phyloP scores from a whole-genome alignment of 805 yeast genomes.

The Ogataea polymorpha region DNA sequence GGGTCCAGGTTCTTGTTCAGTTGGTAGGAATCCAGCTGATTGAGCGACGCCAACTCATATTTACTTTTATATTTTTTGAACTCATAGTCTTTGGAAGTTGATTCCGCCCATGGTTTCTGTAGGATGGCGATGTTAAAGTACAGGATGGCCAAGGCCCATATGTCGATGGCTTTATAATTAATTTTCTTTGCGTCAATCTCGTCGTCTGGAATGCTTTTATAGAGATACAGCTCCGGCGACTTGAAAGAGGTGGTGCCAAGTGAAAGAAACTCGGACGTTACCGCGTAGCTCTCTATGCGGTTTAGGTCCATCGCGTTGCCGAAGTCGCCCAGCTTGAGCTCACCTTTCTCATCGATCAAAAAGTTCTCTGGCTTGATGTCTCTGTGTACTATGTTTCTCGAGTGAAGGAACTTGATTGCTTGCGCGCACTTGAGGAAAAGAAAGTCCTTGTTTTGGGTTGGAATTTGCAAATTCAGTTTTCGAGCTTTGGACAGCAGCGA shows the following conservation, averaged over 20 bases:
- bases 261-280: slow-evolving; percentile 24
- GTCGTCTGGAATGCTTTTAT: slow-evolving; percentile 4
- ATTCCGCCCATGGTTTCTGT: slow-evolving; percentile 47
- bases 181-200: slow-evolving; percentile 14
- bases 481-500: slow-evolving; percentile 41
- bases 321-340: slow-evolving; percentile 46
- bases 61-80: slow-evolving; percentile 18
- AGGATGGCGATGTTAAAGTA: slow-evolving; percentile 44
- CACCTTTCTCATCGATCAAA: slow-evolving; percentile 43
- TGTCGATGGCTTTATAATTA: slow-evolving; percentile 40
- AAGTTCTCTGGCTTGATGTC: slow-evolving; percentile 57
- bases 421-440: slow-evolving; percentile 51
- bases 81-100: slow-evolving; percentile 31
- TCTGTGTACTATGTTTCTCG: slow-evolving; percentile 42
- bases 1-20: slow-evolving; percentile 13
- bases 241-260: slow-evolving; percentile 54
- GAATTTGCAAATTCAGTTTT: slow-evolving; percentile 30
- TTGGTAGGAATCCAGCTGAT: slow-evolving; percentile 20
- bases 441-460: slow-evolving; percentile 40
- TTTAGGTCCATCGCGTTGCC: slow-evolving; percentile 44
- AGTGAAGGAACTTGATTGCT: slow-evolving; percentile 45
- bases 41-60: slow-evolving; percentile 14
- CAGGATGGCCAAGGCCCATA: slow-evolving; percentile 51
- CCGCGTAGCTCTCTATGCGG: slow-evolving; percentile 18
- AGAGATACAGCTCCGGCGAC: slow-evolving; percentile 46